Evolutionary conservation across 306 rosid species (phyloP), one percentile per base, ranked within the genome.

Genomic region (Casuarina glauca): DNA sequence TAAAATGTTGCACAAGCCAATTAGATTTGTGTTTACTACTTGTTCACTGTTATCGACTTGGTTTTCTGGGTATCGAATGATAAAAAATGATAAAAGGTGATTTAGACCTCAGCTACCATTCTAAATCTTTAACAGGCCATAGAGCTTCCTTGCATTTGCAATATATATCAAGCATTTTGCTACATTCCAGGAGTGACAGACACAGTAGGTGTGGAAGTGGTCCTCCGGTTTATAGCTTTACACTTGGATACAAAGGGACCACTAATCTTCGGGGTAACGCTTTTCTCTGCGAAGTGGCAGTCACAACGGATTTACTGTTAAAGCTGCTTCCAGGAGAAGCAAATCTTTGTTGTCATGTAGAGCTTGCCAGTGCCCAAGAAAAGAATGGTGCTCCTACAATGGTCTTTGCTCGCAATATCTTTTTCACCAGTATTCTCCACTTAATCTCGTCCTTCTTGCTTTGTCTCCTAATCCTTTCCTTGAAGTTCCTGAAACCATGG

Each of bases 391-490:
- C 85, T 78, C 90, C 86, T 3, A 79, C 82, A 20, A 88, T 81
- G 79, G 90, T 84, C 81, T 78, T 92, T 50, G 93, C 78, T 84
- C 84, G 86, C 85, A 90, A 79, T 45, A 92, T 90, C 66, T 83
- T 89, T 36, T 87, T 86, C 80, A 87, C 98, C 78, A 94, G 86
- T 74, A 86, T 79, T 75, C 45, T 89, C 98, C 98, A 94, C 86
- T 88, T 88, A 11, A 86, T 85, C 83, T 90, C 95, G 3, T 92
- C 95, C 79, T 94, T 94, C 93, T 91, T 94, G 83, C 87, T 84
- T 83, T 90, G 98, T 71, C 71, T 88, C 70, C 79, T 74, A 64
- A 74, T 83, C 81, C 84, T 82, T 81, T 89, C 82, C 88, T 86
- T 92, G 72, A 94, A 92, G 78, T 82, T 92, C 87, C 97, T 94